Percentiles rank a stretch among this genome's conserved stretches.
Conservation (phyloP, 495 filamentous ascomycete genomes). For the Xylaria castorea region DNA sequence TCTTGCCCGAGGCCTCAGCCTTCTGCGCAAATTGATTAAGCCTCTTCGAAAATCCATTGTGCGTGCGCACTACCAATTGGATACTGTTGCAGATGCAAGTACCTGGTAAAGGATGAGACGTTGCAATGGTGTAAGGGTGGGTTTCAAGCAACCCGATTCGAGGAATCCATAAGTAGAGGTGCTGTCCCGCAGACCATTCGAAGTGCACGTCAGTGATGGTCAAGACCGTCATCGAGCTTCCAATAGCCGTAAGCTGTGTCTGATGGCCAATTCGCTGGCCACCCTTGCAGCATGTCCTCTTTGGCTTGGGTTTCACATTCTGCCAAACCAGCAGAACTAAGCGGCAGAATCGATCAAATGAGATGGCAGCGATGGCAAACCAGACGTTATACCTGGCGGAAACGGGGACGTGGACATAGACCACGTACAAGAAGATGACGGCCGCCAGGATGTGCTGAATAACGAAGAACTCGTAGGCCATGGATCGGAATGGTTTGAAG, state of each 20-base stretch:
- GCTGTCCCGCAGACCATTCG: slow-evolving; percentile 77
- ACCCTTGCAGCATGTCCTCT: slow-evolving; percentile 48
- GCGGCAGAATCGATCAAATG: slow-evolving; percentile 71
- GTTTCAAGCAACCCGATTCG: slow-evolving; percentile 70
- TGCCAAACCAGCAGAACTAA: slow-evolving; percentile 59
- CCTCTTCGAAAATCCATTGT: slow-evolving; percentile 71
- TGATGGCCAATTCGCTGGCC: slow-evolving; percentile 57
- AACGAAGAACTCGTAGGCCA: slow-evolving; percentile 82
- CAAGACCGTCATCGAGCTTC: slow-evolving; percentile 69
- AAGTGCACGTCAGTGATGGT: slow-evolving; percentile 73
- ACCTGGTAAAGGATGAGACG: slow-evolving; percentile 49
- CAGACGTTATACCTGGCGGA: slow-evolving; percentile 67
- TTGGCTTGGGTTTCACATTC: slow-evolving; percentile 62
- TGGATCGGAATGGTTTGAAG: slow-evolving; percentile 69
- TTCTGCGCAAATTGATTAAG: slow-evolving; percentile 70
- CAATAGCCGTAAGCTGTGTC: slow-evolving; percentile 68
- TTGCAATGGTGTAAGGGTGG: slow-evolving; percentile 83
- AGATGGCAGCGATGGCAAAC: slow-evolving; percentile 73
- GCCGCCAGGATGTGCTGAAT: slow-evolving; percentile 77
- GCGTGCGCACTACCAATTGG: slow-evolving; percentile 75
- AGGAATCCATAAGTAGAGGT: slow-evolving; percentile 78
- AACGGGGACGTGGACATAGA: slow-evolving; percentile 69
- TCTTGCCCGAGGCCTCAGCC: slow-evolving; percentile 40
- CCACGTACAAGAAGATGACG: slow-evolving; percentile 68
- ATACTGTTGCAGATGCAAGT: slow-evolving; percentile 64